Base-by-base conservation (phyloP, 2,329 filamentous ascomycete genomes). In the Stachybotrys chlorohalonatus region DNA sequence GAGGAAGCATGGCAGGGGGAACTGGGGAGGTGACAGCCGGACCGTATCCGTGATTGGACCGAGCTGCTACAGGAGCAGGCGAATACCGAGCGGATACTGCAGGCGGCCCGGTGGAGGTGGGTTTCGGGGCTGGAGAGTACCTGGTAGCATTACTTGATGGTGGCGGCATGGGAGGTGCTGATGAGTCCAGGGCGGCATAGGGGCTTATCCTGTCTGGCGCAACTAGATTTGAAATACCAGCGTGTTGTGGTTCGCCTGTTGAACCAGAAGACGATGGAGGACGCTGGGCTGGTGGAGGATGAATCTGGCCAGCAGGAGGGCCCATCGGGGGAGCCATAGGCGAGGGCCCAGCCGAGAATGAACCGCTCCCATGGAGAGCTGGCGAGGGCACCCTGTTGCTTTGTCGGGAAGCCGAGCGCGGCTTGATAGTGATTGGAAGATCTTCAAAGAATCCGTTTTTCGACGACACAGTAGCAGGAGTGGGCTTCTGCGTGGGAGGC, bases 361-460 rank as follows among this genome's bases (percentile, higher is more conserved):
- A 64, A 47, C 59, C 64, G 7, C 15, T 56, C 7, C 49, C 32
- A 24, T 67, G 63, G 45, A 70, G 74, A 30, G 67, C 66, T 15
- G 78, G 76, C 7, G 78, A 79, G 6, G 70, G 65, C 47, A 70
- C 66, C 39, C 73, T 65, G 31, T 68, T 70, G 60, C 75, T 77
- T 31, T 81, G 79, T 54, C 83, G 77, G 1, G 82, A 80, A 30
- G 78, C 76, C 16, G 83, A 81, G 31, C 85, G 80, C n/a, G 83
- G 79, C 64, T 78, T 85, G 5, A 80, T 70, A 1, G 78, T 69
- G 52, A 86, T 69, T 1, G 89, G 89, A 24, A 93, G 74, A 54
- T 93, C 89, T 68, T 92, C 89, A 60, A 91, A 93, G 67, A 93
- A 93, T 60, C 79, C 83, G 45, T 76, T 70, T 57, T 80, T 77